These are phyloP conservation scores for Rhynchospora pubera DNA, from an alignment of 176 grass and related monocot species.

Conservation along the genomic window DNA sequence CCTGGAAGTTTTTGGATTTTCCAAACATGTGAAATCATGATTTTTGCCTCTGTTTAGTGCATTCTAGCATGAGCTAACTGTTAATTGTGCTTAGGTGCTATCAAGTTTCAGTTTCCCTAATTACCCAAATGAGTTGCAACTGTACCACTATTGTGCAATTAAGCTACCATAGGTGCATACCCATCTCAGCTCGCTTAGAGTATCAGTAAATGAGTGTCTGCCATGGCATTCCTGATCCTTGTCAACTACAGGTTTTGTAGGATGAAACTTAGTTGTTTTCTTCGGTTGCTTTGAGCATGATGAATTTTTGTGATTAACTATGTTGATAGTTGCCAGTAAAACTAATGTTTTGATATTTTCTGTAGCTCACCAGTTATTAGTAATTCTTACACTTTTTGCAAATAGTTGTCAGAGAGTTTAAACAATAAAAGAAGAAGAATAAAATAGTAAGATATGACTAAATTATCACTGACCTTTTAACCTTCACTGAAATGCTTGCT, in stretches of 20 bases:
- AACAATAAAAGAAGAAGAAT: background rate
- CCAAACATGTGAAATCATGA: background rate
- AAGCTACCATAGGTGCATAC: constrained; percentile 42
- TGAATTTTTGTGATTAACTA: background rate
- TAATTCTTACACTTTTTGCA: no score
- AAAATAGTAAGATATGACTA: background rate
- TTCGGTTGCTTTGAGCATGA: background rate
- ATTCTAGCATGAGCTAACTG: background rate
- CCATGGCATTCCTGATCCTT: constrained; percentile 66
- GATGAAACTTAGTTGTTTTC: constrained; percentile 29
- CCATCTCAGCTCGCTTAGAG: constrained; percentile 76
- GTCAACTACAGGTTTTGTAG: constrained; percentile 63
- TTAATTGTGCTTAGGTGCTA: background rate
- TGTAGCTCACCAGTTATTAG: background rate
- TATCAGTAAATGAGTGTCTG: constrained; percentile 84
- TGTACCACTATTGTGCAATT: background rate
- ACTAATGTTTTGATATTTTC: background rate
- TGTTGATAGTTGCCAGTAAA: background rate
- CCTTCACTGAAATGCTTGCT: background rate
- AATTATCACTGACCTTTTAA: background rate
- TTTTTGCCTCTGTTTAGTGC: background rate
- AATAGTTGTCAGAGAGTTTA: background rate
- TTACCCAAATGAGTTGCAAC: background rate
- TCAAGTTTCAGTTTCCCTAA: background rate
- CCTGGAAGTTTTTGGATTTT: no score